A percentile compares a stretch with the other conserved stretches of the same genome.
phyloP scores from a whole-genome alignment of 129 eudicot genomes.

The Helichrysum umbraculigerum region DNA sequence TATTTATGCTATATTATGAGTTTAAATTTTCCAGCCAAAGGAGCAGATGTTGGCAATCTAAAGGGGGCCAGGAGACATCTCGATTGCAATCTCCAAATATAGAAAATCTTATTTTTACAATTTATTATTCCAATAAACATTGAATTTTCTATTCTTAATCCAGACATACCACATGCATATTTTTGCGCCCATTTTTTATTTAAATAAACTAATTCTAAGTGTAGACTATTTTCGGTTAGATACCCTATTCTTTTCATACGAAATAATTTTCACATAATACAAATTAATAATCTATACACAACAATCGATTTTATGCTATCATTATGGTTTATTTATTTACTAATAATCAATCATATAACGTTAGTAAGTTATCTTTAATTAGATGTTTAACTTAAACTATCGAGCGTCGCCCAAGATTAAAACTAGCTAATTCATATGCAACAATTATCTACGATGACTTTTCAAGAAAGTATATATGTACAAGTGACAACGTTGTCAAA shows the following conservation, averaged over 20 bases:
- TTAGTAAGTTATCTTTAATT: too few species aligned
- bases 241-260: neutral
- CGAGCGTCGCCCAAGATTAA: too few species aligned
- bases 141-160: conserved; percentile 22
- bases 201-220: conserved; percentile 13
- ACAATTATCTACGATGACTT: too few species aligned
- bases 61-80: conserved; percentile 33
- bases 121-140: neutral
- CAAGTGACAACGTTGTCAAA: too few species aligned
- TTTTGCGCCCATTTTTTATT: neutral
- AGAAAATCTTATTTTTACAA: conserved; percentile 21
- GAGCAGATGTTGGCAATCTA: conserved; percentile 24
- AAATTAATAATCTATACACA: too few species aligned
- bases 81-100: conserved; percentile 26
- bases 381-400: too few species aligned
- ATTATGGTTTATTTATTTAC: too few species aligned
- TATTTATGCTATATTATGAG: neutral
- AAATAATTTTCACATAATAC: neutral
- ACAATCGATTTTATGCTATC: too few species aligned
- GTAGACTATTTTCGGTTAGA: conserved; percentile 19
- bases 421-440: too few species aligned
- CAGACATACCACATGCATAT: conserved; percentile 38
- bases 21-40: neutral
- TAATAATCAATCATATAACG: too few species aligned
- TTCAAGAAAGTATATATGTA: too few species aligned